A percentile compares a stretch with the other conserved stretches of the same genome.
phyloP scores from a whole-genome alignment of 805 yeast genomes.

The Saccharomyces mikatae region DNA sequence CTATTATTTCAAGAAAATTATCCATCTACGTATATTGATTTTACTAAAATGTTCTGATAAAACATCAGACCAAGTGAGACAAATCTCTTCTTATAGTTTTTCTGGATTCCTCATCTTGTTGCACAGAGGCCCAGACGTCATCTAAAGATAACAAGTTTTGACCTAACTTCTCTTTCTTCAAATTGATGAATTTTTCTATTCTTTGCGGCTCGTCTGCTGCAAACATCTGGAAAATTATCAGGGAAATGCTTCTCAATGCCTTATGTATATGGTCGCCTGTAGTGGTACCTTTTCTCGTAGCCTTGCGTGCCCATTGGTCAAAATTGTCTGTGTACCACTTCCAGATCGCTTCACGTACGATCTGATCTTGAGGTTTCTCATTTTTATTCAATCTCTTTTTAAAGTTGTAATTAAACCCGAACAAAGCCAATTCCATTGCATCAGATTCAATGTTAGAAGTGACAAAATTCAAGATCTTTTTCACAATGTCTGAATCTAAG shows the following conservation, averaged over 20 bases:
- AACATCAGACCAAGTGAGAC: not conserved
- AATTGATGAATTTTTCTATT: constrained; percentile 28
- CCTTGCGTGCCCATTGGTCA: constrained; percentile 43
- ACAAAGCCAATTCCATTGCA: constrained; percentile 47
- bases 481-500: constrained; percentile 37
- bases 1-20: not conserved
- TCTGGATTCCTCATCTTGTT: constrained; percentile 6
- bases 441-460: constrained; percentile 45
- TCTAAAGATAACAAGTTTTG: constrained; percentile 17
- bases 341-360: constrained; percentile 36
- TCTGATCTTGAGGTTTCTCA: constrained; percentile 1
- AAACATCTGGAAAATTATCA: constrained; percentile 30
- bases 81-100: not conserved
- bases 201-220: constrained; percentile 19
- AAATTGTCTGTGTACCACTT: constrained; percentile 50
- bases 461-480: constrained; percentile 50
- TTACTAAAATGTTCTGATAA: not conserved
- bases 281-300: constrained; percentile 39
- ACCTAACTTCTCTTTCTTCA: constrained; percentile 28
- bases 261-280: constrained; percentile 37
- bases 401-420: constrained; percentile 42
- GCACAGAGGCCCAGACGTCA: constrained; percentile 18
- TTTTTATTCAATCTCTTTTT: constrained; percentile 4
- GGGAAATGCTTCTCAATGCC: constrained; percentile 36
- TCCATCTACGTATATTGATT: not conserved